These are phyloP conservation scores for Fusarium secorum DNA, from an alignment of 2,329 filamentous ascomycete species.

Conservation along the genomic window DNA sequence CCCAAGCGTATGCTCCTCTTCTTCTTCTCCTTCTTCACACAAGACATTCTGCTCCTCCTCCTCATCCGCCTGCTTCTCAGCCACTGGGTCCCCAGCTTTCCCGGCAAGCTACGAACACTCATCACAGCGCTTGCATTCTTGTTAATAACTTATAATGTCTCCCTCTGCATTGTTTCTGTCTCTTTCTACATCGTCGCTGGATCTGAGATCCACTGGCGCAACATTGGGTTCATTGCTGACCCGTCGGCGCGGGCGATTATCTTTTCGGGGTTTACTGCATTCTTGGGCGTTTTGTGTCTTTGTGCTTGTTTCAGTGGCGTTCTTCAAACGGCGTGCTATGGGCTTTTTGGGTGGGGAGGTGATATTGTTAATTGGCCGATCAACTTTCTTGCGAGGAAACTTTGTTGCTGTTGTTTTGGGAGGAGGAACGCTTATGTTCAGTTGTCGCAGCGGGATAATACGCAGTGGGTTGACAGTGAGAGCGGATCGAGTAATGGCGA, in stretches of 20 bases:
- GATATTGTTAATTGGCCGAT: conserved; percentile 44
- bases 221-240: conserved; percentile 46
- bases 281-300: conserved; percentile 28
- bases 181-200: conserved; percentile 47
- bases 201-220: conserved; percentile 49
- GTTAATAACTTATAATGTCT: conserved; percentile 35
- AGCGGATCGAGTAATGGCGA: not conserved
- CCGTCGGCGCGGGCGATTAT: conserved; percentile 45
- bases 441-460: conserved; percentile 10
- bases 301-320: conserved; percentile 36
- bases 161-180: conserved; percentile 39
- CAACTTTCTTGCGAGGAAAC: conserved; percentile 9
- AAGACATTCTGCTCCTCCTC: conserved; percentile 46
- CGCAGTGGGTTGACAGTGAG: conserved; percentile 6
- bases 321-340: conserved; percentile 41
- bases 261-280: conserved; percentile 45
- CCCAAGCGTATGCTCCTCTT: conserved; percentile 43
- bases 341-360: conserved; percentile 39
- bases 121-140: conserved; percentile 19
- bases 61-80: conserved; percentile 46
- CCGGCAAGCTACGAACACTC: conserved; percentile 20
- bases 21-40: conserved; percentile 48
- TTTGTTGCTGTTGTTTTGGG: not conserved
- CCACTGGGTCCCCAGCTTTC: conserved; percentile 32
- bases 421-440: conserved; percentile 11